A percentile compares a stretch with the other conserved stretches of the same genome.
phyloP scores from a whole-genome alignment of 495 filamentous ascomycete genomes.

The Penicillium canescens region DNA sequence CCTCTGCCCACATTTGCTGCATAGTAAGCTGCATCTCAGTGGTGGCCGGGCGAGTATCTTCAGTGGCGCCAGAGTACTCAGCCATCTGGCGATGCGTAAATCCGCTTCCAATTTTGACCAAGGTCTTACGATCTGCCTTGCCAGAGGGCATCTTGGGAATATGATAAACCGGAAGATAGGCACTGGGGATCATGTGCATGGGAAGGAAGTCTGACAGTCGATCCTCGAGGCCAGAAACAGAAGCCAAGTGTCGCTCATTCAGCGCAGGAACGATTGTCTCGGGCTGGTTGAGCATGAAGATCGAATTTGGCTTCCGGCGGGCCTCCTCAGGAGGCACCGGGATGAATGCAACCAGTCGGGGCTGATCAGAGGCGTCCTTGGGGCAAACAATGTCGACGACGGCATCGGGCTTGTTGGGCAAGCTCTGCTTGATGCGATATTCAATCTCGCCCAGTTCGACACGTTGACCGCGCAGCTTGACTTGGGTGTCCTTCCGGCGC shows the following conservation, averaged over 20 bases:
- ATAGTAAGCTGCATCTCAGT: conserved; percentile 11
- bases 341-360: conserved; percentile 12
- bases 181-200: conserved; percentile 45
- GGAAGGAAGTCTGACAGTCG: conserved; percentile 21
- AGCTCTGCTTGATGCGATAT: conserved; percentile 17
- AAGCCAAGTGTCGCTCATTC: conserved; percentile 2
- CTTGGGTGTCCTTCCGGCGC: conserved; percentile 39
- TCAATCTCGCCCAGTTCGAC: conserved; percentile 46
- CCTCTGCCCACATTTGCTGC: conserved; percentile 19
- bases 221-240: background rate
- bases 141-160: conserved; percentile 41
- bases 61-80: conserved; percentile 9
- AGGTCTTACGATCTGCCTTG: conserved; percentile 40
- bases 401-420: conserved; percentile 8
- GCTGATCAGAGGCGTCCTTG: conserved; percentile 10
- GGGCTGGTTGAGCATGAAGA: conserved; percentile 3
- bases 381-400: conserved; percentile 13
- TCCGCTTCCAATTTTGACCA: conserved; percentile 6
- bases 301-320: conserved; percentile 8
- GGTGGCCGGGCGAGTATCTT: background rate
- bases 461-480: conserved; percentile 45
- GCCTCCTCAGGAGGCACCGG: conserved; percentile 5
- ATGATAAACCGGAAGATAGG: conserved; percentile 36
- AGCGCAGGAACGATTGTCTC: background rate
- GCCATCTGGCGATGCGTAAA: conserved; percentile 12